phyloP scores from a whole-genome alignment of 23 red algal genomes.

The Cyanidium caldarium region DNA sequence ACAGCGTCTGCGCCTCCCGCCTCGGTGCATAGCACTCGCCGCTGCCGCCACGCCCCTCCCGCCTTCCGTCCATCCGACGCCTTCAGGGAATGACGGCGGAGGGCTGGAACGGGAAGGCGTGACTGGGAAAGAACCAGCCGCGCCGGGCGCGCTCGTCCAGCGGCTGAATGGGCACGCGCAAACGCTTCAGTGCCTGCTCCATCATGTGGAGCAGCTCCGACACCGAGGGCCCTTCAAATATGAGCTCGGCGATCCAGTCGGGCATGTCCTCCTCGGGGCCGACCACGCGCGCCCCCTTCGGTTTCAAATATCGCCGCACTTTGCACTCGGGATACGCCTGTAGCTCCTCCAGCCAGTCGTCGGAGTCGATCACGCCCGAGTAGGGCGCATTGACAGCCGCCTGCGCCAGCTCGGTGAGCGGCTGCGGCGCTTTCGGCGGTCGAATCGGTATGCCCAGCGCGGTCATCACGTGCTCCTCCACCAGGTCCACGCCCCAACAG shows the following conservation, averaged over 20 bases:
- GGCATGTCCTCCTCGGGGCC: slow-evolving; percentile 74
- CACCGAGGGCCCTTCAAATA: slow-evolving; percentile 7
- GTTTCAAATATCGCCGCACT: slow-evolving; percentile 40
- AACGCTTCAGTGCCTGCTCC: not conserved
- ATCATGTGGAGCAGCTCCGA: slow-evolving; percentile 10
- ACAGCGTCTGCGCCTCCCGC: too few relatives aligned
- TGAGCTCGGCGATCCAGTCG: slow-evolving; percentile 70
- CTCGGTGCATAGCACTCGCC: too few relatives aligned
- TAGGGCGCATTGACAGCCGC: slow-evolving; percentile 78
- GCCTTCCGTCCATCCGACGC: too few relatives aligned
- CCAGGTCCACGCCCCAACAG: slow-evolving; percentile 92
- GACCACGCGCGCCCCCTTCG: slow-evolving; percentile 38
- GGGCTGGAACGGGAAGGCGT: slow-evolving; percentile 22
- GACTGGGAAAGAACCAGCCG: slow-evolving; percentile 25
- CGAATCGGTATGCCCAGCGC: slow-evolving; percentile 56
- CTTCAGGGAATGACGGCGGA: too few relatives aligned
- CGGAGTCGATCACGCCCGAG: slow-evolving; percentile 33
- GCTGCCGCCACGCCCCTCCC: too few relatives aligned
- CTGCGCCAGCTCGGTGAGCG: slow-evolving; percentile 41
- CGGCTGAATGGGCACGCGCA: slow-evolving; percentile 18
- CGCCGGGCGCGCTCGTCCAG: not conserved
- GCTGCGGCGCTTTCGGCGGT: slow-evolving; percentile 24
- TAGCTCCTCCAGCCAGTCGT: slow-evolving; percentile 49
- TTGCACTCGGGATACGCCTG: slow-evolving; percentile 12
- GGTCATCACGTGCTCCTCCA: slow-evolving; percentile 88